phyloP scores from a whole-genome alignment of 2,329 filamentous ascomycete species.

The Claviceps maximensis region DNA sequence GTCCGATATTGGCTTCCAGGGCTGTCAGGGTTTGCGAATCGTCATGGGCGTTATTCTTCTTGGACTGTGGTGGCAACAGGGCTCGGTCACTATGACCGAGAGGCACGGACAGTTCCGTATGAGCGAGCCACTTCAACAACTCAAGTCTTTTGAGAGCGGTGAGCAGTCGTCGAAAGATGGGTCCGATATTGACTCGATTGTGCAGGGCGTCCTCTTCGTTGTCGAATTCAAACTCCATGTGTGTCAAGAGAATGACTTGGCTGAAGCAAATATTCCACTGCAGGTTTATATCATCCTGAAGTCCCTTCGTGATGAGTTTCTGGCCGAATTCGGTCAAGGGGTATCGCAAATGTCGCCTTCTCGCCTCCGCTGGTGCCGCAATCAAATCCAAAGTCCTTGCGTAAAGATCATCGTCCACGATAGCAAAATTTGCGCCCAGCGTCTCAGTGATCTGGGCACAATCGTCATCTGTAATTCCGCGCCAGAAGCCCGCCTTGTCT shows the following conservation, averaged over 20 bases:
- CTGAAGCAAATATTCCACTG: constrained; percentile 67
- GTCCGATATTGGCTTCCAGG: constrained; percentile 45
- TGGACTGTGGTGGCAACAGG: constrained; percentile 17
- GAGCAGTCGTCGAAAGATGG: constrained; percentile 57
- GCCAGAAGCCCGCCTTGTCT: constrained; percentile 63
- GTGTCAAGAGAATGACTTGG: constrained; percentile 68
- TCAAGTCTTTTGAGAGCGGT: constrained; percentile 60
- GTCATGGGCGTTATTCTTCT: constrained; percentile 30
- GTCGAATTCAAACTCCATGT: constrained; percentile 75
- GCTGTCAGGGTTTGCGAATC: constrained; percentile 40
- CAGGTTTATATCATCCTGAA: constrained; percentile 64
- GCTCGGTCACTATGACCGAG: constrained; percentile 25
- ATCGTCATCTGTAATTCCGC: constrained; percentile 71
- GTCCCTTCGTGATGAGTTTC: constrained; percentile 59
- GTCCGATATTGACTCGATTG: constrained; percentile 49
- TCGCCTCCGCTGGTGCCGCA: constrained; percentile 30
- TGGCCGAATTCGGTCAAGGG: constrained; percentile 64
- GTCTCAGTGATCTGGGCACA: constrained; percentile 55
- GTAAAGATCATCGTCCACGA: constrained; percentile 43
- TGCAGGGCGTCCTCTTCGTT: constrained; percentile 54
- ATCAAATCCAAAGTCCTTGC: constrained; percentile 34
- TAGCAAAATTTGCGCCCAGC: constrained; percentile 52
- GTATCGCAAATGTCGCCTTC: constrained; percentile 30
- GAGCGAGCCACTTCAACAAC: constrained; percentile 57
- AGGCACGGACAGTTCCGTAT: constrained; percentile 41